phyloP scores from a whole-genome alignment of 2,329 filamentous ascomycete genomes.

The Tolypocladium endophyticum region DNA sequence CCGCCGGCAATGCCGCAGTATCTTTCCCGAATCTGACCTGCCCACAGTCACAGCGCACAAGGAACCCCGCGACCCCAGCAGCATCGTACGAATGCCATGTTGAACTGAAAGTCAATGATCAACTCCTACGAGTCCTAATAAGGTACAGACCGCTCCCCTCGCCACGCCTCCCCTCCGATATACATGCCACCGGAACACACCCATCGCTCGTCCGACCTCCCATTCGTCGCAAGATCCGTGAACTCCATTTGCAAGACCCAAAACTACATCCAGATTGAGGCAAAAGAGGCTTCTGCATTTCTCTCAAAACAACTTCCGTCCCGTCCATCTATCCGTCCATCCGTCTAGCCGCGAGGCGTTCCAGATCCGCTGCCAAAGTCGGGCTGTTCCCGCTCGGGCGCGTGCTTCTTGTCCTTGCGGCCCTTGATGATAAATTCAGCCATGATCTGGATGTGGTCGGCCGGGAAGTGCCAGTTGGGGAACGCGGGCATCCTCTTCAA shows the following conservation, averaged over 20 bases:
- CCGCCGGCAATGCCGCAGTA: neutral
- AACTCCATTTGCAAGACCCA: slow-evolving; percentile 28
- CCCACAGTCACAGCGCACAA: no score
- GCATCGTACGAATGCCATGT: neutral
- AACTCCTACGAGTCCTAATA: slow-evolving; percentile 10
- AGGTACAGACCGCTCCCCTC: slow-evolving; percentile 4
- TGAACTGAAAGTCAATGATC: slow-evolving; percentile 6
- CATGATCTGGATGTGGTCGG: slow-evolving; percentile 83
- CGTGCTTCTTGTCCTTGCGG: slow-evolving; percentile 68
- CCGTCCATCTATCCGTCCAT: neutral
- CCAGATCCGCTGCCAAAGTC: slow-evolving; percentile 41
- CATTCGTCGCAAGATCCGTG: slow-evolving; percentile 16
- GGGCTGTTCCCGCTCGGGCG: slow-evolving; percentile 47
- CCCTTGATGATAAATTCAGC: slow-evolving; percentile 84
- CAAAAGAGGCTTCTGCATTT: slow-evolving; percentile 2
- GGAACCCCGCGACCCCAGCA: no score
- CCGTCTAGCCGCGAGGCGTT: slow-evolving; percentile 16
- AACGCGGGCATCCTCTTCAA: slow-evolving; percentile 82
- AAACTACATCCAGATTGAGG: slow-evolving; percentile 28
- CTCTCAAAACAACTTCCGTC: neutral
- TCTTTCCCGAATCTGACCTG: neutral
- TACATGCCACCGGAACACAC: slow-evolving; percentile 9
- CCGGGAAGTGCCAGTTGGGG: slow-evolving; percentile 89
- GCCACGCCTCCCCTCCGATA: slow-evolving; percentile 2
- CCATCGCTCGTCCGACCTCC: slow-evolving; percentile 3